Conservation (phyloP, 163 green algal genomes). For the Chlamydomonas reinhardtii region DNA sequence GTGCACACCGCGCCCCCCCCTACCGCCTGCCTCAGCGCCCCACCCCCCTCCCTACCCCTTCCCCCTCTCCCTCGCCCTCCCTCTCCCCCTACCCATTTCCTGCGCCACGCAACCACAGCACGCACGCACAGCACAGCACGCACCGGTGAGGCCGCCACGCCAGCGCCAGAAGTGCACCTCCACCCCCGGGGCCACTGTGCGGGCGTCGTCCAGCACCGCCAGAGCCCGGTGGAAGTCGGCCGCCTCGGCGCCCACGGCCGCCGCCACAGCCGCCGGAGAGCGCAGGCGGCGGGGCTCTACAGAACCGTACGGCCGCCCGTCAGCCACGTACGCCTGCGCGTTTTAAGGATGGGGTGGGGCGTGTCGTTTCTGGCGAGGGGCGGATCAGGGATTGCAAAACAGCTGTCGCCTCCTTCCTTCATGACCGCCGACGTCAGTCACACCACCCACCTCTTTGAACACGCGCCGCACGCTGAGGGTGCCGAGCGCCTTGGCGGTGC, state of each 20-base stretch:
- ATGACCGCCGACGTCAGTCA: no score
- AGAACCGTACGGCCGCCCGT: conserved; percentile 33
- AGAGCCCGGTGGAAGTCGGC: conserved; percentile 82
- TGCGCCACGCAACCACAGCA: no score
- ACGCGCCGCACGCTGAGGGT: conserved; percentile 23
- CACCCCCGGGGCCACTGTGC: conserved; percentile 29
- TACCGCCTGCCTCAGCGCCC: no score
- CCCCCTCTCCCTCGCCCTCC: no score
- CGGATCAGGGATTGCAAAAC: no score
- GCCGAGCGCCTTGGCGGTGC: conserved; percentile 25
- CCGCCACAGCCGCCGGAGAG: conserved; percentile 50
- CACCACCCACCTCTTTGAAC: neutral
- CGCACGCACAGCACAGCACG: neutral
- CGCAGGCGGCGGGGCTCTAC: conserved; percentile 13
- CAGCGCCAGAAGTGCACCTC: conserved; percentile 74
- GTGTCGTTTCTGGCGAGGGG: no score
- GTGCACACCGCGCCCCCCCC: no score
- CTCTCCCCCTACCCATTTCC: no score
- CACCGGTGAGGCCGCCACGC: conserved; percentile 70
- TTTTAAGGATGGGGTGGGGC: neutral
- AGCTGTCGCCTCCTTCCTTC: no score
- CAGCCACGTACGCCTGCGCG: conserved; percentile 30
- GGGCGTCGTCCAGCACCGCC: conserved; percentile 51
- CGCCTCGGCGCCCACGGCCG: conserved; percentile 67
- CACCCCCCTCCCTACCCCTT: no score